A percentile compares a stretch with the other conserved stretches of the same genome.
phyloP scores from a whole-genome alignment of 305 asterid species.

The Fraxinus floribunda region DNA sequence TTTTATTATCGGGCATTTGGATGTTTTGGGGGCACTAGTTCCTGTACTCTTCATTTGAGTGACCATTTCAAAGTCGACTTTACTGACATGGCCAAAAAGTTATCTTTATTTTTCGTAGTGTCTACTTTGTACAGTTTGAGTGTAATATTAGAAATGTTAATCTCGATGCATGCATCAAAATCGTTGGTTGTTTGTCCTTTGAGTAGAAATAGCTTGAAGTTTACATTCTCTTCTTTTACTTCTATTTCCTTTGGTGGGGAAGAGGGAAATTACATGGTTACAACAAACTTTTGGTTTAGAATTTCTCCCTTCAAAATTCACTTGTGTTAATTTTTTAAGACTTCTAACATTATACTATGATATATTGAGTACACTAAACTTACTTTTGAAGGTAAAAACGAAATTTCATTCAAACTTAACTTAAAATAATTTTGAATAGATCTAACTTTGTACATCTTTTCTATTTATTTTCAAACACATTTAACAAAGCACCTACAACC shows the following conservation, averaged over 20 bases:
- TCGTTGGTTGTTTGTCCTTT: not conserved
- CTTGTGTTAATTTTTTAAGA: not conserved
- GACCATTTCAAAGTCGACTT: not conserved
- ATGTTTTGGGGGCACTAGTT: not conserved
- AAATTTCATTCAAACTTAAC: not conserved
- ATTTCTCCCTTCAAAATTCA: not conserved
- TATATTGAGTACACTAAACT: too few relatives aligned
- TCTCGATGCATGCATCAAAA: not conserved
- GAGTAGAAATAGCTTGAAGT: not conserved
- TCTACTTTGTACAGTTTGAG: not conserved
- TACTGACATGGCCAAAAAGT: not conserved
- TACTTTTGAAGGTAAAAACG: not conserved
- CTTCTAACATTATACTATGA: not conserved
- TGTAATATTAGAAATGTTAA: not conserved
- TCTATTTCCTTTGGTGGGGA: not conserved
- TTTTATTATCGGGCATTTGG: not conserved
- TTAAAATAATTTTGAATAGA: not conserved
- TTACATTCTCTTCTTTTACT: not conserved
- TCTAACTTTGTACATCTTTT: not conserved
- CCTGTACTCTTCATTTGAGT: not conserved
- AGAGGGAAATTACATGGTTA: not conserved
- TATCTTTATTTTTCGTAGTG: not conserved
- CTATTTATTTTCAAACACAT: not conserved
- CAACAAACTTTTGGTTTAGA: not conserved
- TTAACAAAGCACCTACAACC: not conserved